Evolutionary conservation across 768 basidiomycete genomes (phyloP).

Genomic region (Kwoniella botswanensis): DNA sequence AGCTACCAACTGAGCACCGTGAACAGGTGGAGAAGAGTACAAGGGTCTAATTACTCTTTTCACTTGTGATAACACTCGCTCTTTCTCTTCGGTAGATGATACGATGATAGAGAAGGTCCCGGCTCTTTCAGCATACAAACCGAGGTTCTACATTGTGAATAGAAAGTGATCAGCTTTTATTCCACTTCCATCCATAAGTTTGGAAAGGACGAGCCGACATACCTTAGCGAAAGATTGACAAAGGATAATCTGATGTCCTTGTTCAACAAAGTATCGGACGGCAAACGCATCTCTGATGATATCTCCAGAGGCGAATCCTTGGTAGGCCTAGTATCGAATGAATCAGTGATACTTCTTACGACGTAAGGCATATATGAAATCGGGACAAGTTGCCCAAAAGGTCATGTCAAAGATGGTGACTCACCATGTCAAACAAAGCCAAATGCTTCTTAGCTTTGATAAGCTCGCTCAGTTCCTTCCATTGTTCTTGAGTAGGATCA

Average conservation of each 20-base stretch:
- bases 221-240: slow-evolving; percentile 94
- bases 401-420: not conserved
- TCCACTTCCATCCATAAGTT: not conserved
- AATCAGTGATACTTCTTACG: not conserved
- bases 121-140: slow-evolving; percentile 95
- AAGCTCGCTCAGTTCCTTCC: slow-evolving; percentile 85
- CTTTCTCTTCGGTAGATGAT: slow-evolving; percentile 68
- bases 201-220: slow-evolving; percentile 1
- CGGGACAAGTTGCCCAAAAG: too few species aligned
- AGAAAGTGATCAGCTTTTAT: slow-evolving; percentile 12
- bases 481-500: slow-evolving; percentile 91
- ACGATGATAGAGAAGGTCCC: slow-evolving; percentile 86
- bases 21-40: slow-evolving; percentile 93
- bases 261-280: slow-evolving; percentile 86
- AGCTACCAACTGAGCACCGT: slow-evolving; percentile 58
- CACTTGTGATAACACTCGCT: slow-evolving; percentile 87
- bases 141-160: slow-evolving; percentile 72
- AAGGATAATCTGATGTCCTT: slow-evolving; percentile 92
- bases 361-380: not conserved
- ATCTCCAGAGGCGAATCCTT: slow-evolving; percentile 95
- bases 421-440: slow-evolving; percentile 93
- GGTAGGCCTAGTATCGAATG: slow-evolving; percentile 74
- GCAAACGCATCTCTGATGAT: slow-evolving; percentile 90
- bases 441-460: slow-evolving; percentile 83
- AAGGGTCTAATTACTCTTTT: slow-evolving; percentile 94